Base-by-base conservation (phyloP, 306 rosid species). In the Sphenostylis stenocarpa region DNA sequence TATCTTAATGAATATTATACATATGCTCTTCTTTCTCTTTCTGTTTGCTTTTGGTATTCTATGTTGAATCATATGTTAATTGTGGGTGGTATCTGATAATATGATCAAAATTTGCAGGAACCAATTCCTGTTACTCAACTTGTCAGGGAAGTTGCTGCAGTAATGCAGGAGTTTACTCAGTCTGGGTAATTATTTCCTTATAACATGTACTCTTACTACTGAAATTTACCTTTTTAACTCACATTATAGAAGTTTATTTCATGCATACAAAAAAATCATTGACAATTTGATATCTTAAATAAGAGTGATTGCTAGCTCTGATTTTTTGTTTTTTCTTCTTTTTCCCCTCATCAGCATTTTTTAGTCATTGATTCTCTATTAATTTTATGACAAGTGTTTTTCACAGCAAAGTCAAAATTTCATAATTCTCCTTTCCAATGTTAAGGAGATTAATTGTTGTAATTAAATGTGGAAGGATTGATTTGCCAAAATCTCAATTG, bases 111-210 rank as follows among this genome's bases (percentile, higher is more conserved):
- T 48, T 80, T 84, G 72, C 81, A 95, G 98, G 99, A 92, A 84
- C 92, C 93, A 21, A 95, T 95, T 82, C 98, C 96, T 48, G 99
- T 92, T 67, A 91, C 99, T 28, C 99, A 95, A 70, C 99, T 95
- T 80, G 96, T 95, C 23, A 88, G 97, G 91, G 97, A 95, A 88
- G 92, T 91, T 62, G 99, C 97, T 8, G 96, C 97, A 45, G 97
- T 92, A 63, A 95, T 95, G 97, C 96, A 95, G 87, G 98, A 95
- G 82, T 95, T 95, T 80, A 92, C 99, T 79, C 99, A 95, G 79
- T 92, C 96, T 43, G 99, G 98, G 97, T 95, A 89, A 83, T 43
- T 80, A 81, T 9, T 79, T 28, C 45, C 73, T 55, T 24, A 1
- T 64, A 10, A 44, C 34, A 19, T 38, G 41, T 23, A 29, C 62